Base-by-base conservation (phyloP, 305 asterid genomes). In the Fraxinus ornus region DNA sequence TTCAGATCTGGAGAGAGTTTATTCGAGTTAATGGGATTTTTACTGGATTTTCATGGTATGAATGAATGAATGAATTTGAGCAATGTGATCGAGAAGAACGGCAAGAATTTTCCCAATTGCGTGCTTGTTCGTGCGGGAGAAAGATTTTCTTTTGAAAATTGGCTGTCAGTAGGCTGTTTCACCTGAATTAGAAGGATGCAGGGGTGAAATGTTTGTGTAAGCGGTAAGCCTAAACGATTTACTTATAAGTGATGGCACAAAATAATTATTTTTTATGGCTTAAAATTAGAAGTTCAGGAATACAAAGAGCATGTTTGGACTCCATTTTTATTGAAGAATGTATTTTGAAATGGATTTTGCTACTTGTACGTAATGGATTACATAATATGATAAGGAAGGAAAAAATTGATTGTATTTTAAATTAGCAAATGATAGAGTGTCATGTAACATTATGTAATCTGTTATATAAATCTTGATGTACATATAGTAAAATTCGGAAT, bases 1-100 rank as follows among this genome's bases (percentile, higher is more conserved):
- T 17, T 32, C 44, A 71, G 76, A 71, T 71, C 76, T 71, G 44
- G 76, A n/a, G 44, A 33, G 76, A 33, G 76, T 6, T 71, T 71
- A 33, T 30, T 71, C 76, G n/a, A 33, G 36, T 32, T 71, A 19
- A 71, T 71, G 24, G 5, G 44, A 32, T 71, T 71, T 71, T 71
- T 71, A 13, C 5, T 0, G 44, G 76, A 26, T 26, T 71, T 70
- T 71, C 76, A 71, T 71, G 26, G 22, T 32, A 71, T 71, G 47
- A 17, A 71, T 5, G 47, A 17, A 71, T 5, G 47, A 33, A 4
- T 71, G 76, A 33, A 28, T 71, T 71, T 71, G 26, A 15, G 76
- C 76, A 71, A 33, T 71, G 76, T 7, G 76, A 70, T 33, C 26
- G 26, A 13, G 24, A 32, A 70, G 76, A 70, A 15, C 32, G 3